Evolutionary conservation across 108 stramenopile genomes (phyloP), one percentile per base, ranked within the genome.

Genomic region (Stephanodiscus minutulus): DNA sequence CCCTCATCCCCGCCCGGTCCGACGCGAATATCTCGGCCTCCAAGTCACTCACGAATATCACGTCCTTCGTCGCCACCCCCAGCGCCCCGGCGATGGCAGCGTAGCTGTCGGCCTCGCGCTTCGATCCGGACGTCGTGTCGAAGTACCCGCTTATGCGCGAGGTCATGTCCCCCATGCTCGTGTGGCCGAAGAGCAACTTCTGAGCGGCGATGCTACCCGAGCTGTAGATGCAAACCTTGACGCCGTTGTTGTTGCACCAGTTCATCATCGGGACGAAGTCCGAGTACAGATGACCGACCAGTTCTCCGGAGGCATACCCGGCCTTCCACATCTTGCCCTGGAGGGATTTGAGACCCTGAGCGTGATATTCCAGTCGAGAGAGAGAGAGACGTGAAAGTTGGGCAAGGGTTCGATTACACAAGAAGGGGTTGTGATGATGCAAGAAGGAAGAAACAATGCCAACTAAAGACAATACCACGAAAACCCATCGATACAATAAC

Each of bases 271-370:
- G 87, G 11, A 80, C 64, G 25, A 96, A 81, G 66, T 98, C 97
- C 9, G 74, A 74, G 69, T 88, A 98, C 6, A 96, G 74, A 72
- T 91, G 92, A 49, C 91, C 93, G 25, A 83, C 68, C 3, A 98
- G 41, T n/a, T 80, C 83, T 0, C 96, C 96, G 25, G 74, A 69
- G 39, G 73, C 80, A 67, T 89, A 90, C 5, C 92, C 90, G 11
- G 68, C 43, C 56, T 89, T 83, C 96, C 97, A 98, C 76, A 98
- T 96, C 63, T 88, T 76, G 6, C 96, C 96, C 68, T 97, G 96
- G 31, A 95, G 54, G 0, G 67, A 43, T 68, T 95, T 94, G 33
- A 94, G 78, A 9, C 90, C 80, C 22, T 39, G 7, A 8, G 39
- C 35, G 3, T 7, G 35, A 36, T 7, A 36, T 36, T 6, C 3